These are phyloP conservation scores for Oryza longistaminata DNA, from an alignment of 176 grass and related monocot genomes.

Conservation along the genomic window DNA sequence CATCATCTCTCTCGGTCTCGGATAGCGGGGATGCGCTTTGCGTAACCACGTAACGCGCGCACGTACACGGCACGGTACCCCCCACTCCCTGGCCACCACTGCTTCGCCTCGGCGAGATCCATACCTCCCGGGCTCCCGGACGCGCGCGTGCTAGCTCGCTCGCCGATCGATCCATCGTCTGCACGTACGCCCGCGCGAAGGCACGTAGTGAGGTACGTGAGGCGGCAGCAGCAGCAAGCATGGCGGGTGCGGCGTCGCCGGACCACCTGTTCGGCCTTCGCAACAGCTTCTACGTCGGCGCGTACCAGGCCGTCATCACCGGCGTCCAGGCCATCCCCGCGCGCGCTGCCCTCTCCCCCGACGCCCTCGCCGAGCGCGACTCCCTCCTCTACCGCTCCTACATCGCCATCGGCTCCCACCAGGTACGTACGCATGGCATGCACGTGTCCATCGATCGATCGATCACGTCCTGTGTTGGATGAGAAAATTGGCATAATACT, in stretches of 20 bases:
- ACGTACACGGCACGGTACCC: background rate
- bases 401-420: constrained; percentile 74
- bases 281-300: constrained; percentile 87
- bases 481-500: too few species aligned
- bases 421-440: constrained; percentile 22
- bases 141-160: background rate
- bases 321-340: constrained; percentile 58
- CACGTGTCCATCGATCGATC: background rate
- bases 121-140: background rate
- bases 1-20: too few species aligned
- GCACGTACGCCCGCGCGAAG: too few species aligned
- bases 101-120: constrained; percentile 18
- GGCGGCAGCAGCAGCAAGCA: constrained; percentile 5
- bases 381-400: constrained; percentile 79
- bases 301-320: constrained; percentile 79
- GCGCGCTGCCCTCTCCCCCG: constrained; percentile 42
- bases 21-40: background rate
- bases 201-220: background rate
- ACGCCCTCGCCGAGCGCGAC: constrained; percentile 68
- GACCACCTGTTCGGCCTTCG: constrained; percentile 74
- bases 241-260: background rate
- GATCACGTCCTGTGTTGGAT: too few species aligned
- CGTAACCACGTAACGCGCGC: background rate
- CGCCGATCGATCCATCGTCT: background rate
- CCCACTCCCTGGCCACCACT: background rate